Evolutionary conservation across 1,284 basidiomycete species (phyloP), one percentile per base, ranked within the genome.

Genomic region (Takashimella tepidaria): DNA sequence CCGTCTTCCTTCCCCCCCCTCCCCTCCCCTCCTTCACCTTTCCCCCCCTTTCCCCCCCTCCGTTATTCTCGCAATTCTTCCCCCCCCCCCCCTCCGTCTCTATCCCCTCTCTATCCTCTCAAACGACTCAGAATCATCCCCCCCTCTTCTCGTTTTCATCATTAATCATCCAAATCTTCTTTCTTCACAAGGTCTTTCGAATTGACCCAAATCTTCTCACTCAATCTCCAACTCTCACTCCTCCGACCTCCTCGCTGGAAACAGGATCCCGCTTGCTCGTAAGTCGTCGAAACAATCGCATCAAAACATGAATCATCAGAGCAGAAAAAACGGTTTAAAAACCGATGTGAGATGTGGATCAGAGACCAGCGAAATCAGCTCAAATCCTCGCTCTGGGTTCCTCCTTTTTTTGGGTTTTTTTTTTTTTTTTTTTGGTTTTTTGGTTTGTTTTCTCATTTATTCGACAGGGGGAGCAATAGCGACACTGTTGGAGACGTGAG

Each of bases 191-290:
- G n/a, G n/a, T n/a, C n/a, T n/a, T n/a, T n/a, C n/a, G n/a, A n/a
- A 25, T 42, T 16, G 26, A 21, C 27, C 44, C 41, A 45, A 49
- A 41, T 27, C 50, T 26, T 47, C 40, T 42, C 19, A 48, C 40
- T 20, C 46, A 21, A 45, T 16, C 46, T 21, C 21, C 21, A 20
- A 12, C 10, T 47, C 23, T 27, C 46, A 21, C 27, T 12, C 16
- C 8, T 13, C 58, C 58, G 58, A 57, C 58, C 58, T 55, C 59
- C 56, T 57, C 53, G 69, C 68, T 70, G 70, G 66, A 65, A 66
- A 49, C 57, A 61, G 70, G 70, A 72, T 70, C 63, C 67, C 70
- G 70, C 70, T 67, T 70, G 68, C 68, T 67, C 56, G 68, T 70
- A 56, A 67, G 68, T 68, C 25, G 41, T n/a, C n/a, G n/a, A n/a